Conservation (phyloP, 2,329 filamentous ascomycete genomes). For the Stemphylium lycopersici region DNA sequence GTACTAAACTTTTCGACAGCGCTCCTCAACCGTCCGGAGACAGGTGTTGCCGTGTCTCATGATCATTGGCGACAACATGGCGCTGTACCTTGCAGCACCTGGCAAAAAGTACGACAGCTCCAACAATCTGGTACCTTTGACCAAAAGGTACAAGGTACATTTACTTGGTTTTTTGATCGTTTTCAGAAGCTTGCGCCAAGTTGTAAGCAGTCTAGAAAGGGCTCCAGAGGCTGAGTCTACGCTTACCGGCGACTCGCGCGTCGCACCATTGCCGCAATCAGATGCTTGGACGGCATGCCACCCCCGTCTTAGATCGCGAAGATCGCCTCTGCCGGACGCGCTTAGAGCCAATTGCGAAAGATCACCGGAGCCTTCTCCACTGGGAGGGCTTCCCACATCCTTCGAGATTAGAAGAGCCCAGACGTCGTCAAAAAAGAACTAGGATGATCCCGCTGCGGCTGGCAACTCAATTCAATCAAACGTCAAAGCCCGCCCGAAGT, state of each 20-base stretch:
- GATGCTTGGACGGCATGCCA: background rate
- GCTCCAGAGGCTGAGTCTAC: background rate
- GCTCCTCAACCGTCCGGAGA: too few species aligned
- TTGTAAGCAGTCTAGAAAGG: background rate
- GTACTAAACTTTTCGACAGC: too few species aligned
- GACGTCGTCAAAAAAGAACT: background rate
- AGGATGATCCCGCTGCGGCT: background rate
- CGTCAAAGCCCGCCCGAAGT: background rate
- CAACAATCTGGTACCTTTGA: too few species aligned
- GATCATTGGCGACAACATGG: too few species aligned
- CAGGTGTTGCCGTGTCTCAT: too few species aligned
- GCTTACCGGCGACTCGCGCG: background rate
- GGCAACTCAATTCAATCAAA: background rate
- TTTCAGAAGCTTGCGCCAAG: background rate
- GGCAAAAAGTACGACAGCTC: too few species aligned
- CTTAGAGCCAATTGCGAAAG: background rate
- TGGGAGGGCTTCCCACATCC: background rate
- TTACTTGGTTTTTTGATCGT: too few species aligned
- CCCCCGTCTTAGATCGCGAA: background rate
- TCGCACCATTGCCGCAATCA: conserved; percentile 9
- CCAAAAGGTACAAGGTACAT: too few species aligned
- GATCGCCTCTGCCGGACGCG: background rate
- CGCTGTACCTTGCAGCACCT: too few species aligned
- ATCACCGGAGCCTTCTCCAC: background rate
- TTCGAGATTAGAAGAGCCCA: background rate